phyloP scores from a whole-genome alignment of 179 eudicot species.

The Silene coronaria region DNA sequence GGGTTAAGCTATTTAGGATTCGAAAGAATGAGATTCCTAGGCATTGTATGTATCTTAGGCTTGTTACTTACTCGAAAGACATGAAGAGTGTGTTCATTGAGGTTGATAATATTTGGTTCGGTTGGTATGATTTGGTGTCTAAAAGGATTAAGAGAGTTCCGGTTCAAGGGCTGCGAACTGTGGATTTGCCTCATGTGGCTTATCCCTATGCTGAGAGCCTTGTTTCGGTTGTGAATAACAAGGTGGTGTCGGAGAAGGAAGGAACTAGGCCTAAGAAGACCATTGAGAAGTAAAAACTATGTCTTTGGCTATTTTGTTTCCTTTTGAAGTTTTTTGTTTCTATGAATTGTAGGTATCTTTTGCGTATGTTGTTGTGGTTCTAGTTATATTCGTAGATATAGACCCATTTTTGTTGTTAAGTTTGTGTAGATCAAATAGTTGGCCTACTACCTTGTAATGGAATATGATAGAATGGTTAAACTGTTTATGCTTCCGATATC shows the following conservation, averaged over 20 bases:
- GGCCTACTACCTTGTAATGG: no score
- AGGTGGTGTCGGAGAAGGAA: background rate
- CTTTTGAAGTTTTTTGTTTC: background rate
- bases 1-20: slow-evolving; percentile 14
- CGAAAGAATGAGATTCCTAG: background rate
- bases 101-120: background rate
- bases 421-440: no score
- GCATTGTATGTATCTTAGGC: background rate
- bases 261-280: background rate
- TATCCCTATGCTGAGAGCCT: slow-evolving; percentile 9
- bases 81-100: background rate
- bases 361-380: no score
- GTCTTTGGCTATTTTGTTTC: background rate
- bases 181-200: background rate
- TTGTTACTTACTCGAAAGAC: slow-evolving; percentile 11
- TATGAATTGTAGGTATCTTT: no score
- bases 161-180: background rate
- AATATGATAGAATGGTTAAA: no score
- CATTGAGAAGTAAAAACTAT: background rate
- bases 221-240: background rate
- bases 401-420: no score
- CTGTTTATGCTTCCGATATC: no score
- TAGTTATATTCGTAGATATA: no score
- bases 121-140: slow-evolving; percentile 16
- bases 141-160: background rate